These are phyloP conservation scores for Mucor racemosus DNA, from an alignment of 371 early-diverging fungal genomes.

Conservation along the genomic window DNA sequence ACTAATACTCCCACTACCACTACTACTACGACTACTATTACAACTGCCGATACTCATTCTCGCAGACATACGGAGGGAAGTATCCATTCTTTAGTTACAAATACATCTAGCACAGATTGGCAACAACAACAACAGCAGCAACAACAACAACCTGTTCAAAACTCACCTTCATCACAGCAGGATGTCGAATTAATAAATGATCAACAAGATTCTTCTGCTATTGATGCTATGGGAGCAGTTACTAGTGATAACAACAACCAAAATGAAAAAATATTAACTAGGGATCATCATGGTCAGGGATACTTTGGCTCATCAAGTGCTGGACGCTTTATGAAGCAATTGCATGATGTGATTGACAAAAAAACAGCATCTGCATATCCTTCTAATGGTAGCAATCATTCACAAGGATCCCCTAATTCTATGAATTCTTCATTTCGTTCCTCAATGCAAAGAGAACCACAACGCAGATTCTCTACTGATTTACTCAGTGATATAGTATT, in stretches of 20 bases:
- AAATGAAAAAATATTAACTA: not conserved
- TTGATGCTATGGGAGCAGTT: conserved; percentile 36
- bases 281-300: conserved; percentile 21
- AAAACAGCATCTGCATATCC: conserved; percentile 17
- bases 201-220: not conserved
- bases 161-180: not conserved
- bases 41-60: not conserved
- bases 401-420: conserved; percentile 14
- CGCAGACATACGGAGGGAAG: not conserved
- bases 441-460: not conserved
- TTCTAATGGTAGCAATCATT: not conserved
- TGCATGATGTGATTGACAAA: conserved; percentile 32
- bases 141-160: not conserved
- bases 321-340: conserved; percentile 30
- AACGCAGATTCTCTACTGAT: conserved; percentile 4
- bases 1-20: not conserved
- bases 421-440: not conserved
- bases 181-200: not conserved
- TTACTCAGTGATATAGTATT: conserved; percentile 26
- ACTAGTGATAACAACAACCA: conserved; percentile 15
- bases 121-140: not conserved
- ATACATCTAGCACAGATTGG: not conserved
- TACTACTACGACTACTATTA: not conserved
- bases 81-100: not conserved
- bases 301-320: conserved; percentile 38